Conservation (phyloP, 2,329 filamentous ascomycete species). For the Paecilomyces sp. region DNA sequence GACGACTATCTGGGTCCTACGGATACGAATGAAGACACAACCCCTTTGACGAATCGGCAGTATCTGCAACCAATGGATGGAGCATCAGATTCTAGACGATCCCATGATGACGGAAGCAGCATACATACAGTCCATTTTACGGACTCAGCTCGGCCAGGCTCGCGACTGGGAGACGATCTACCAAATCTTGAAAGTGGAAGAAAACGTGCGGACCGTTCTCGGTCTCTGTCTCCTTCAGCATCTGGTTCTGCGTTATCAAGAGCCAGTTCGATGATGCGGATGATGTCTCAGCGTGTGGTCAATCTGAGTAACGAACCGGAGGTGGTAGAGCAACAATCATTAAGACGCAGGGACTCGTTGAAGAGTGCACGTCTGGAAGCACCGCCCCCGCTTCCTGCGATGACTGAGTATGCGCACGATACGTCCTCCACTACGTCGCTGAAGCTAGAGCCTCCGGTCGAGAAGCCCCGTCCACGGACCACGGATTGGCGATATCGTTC, state of each 20-base stretch:
- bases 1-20: slow-evolving; percentile 50
- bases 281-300: slow-evolving; percentile 95
- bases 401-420: slow-evolving; percentile 40
- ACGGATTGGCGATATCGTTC: slow-evolving; percentile 39
- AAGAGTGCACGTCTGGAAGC: slow-evolving; percentile 46
- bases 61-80: slow-evolving; percentile 53
- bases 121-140: slow-evolving; percentile 50
- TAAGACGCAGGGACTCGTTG: slow-evolving; percentile 50
- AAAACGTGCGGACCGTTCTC: slow-evolving; percentile 37
- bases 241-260: slow-evolving; percentile 56
- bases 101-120: slow-evolving; percentile 43
- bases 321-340: slow-evolving; percentile 65
- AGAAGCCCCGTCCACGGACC: slow-evolving; percentile 24
- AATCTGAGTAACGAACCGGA: slow-evolving; percentile 94
- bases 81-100: slow-evolving; percentile 33
- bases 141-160: slow-evolving; percentile 31
- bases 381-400: slow-evolving; percentile 43
- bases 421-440: slow-evolving; percentile 24
- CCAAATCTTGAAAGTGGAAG: slow-evolving; percentile 53
- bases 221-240: slow-evolving; percentile 57
- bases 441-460: slow-evolving; percentile 22
- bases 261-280: slow-evolving; percentile 68
- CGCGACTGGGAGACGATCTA: slow-evolving; percentile 55
- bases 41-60: slow-evolving; percentile 51
- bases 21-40: slow-evolving; percentile 47